Evolutionary conservation across 1,284 basidiomycete genomes (phyloP), one percentile per base, ranked within the genome.

Genomic region (Puccinia triticina): DNA sequence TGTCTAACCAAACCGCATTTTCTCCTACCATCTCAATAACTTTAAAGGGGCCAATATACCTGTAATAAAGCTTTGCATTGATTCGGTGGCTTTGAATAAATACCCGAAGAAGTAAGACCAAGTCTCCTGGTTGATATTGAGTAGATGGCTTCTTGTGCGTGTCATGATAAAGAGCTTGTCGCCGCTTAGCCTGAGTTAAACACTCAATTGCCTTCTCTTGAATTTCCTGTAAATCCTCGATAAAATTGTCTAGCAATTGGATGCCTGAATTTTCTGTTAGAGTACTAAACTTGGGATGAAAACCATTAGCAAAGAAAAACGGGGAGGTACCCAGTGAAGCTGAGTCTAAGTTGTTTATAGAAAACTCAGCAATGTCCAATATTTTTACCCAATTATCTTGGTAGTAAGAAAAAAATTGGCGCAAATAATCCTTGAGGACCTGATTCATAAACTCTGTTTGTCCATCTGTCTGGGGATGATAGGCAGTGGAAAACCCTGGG

Each of bases 281-380:
- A 16, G 50, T 43, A 74, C 59, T 78, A 40, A 86, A 83, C 8
- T 79, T 84, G 12, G 88, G 88, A 74, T 87, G 84, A 72, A 86
- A 88, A 21, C 87, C 88, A n/a, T 86, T 84, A 76, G 88, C 87
- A 55, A 88, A 87, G 50, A 85, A 88, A 86, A 90, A 90, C 0
- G 89, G 89, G 1, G 89, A 86, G 12, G 32, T 29, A 0, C 32
- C 48, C 23, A 87, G 89, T 84, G 82, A 14, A 4, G 40, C 4
- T 43, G 40, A 43, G 12, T 43, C 40, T 43, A 43, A 43, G 12
- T 43, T 43, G 12, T 43, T 43, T 4, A 43, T 43, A 12, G 40
- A 43, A 43, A 43, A 12, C 40, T 43, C 40, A 7, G 40, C 40
- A 4, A 43, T 43, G 12, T 43, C 40, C 4, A 43, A 12, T 43